Percentiles rank a stretch among this genome's conserved stretches.
These are phyloP conservation scores for Paraleonurus japonicus DNA, from an alignment of 257 asterid species.

Conservation along the genomic window DNA sequence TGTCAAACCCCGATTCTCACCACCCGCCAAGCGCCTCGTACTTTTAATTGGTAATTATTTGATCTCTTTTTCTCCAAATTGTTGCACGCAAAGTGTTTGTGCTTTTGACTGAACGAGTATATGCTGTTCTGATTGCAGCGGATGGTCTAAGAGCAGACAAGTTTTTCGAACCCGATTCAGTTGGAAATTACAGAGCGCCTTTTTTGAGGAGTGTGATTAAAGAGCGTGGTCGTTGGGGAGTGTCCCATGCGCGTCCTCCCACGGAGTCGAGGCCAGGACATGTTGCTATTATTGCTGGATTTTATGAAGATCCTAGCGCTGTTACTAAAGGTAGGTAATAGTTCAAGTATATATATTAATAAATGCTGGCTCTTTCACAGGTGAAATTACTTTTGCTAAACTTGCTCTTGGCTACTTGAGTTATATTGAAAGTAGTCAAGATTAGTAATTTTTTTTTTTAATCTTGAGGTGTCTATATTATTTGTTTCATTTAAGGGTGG, in stretches of 20 bases:
- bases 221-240: slow-evolving; percentile 98
- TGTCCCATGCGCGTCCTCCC: slow-evolving; percentile 98
- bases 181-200: slow-evolving; percentile 83
- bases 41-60: slow-evolving; percentile 65
- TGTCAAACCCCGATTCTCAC: slow-evolving; percentile 63
- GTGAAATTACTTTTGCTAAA: not conserved
- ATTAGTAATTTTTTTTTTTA: not conserved
- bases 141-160: slow-evolving; percentile 98
- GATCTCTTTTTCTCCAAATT: not conserved
- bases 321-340: slow-evolving; percentile 80
- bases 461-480: not conserved
- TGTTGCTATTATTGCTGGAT: slow-evolving; percentile 97
- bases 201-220: slow-evolving; percentile 85
- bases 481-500: slow-evolving; percentile 61
- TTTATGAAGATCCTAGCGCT: slow-evolving; percentile 99
- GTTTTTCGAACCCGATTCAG: slow-evolving; percentile 85
- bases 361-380: not conserved
- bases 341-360: slow-evolving; percentile 11
- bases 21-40: slow-evolving; percentile 92
- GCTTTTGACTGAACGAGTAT: slow-evolving; percentile 34
- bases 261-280: slow-evolving; percentile 99
- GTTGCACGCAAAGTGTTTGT: slow-evolving; percentile 39
- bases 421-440: no score
- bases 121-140: slow-evolving; percentile 49
- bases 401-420: not conserved